Base-by-base conservation (phyloP, 176 grass and related monocot species). In the Oryza brachyantha region DNA sequence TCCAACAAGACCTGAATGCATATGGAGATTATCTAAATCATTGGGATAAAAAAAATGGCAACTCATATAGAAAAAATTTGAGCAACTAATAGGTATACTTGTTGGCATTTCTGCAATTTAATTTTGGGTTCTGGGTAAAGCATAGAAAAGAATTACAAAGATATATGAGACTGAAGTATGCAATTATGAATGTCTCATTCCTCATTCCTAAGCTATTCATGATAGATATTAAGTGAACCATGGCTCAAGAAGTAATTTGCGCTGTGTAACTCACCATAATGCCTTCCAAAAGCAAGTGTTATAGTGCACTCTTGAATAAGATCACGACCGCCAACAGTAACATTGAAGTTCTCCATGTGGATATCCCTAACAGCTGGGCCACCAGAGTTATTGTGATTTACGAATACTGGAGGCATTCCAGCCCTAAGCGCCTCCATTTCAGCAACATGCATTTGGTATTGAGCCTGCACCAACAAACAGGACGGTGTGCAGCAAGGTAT, bases 281-380 rank as follows among this genome's bases (percentile, higher is more conserved):
- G 95, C 66, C 89, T 94, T 86, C 95, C 95, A 82, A 80, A 90
- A 63, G 95, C 77, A 50, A 97, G 89, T 59, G 91, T 97, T 64
- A 97, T 38, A 72, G 87, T 86, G 68, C 81, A 85, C 66, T 97
- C 91, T 86, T 88, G 75, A 86, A 97, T 97, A 52, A 97, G 89
- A 92, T 94, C 95, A 41, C 87, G 91, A 13, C 95, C 95, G 43
- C 95, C 95, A 76, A 97, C 95, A 32, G 95, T 92, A 74, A 97
- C 80, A 26, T 70, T 90, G 78, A 97, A 97, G 61, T 97, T 97
- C 85, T 97, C 91, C 95, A 97, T 90, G 83, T 97, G 95, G 71
- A 97, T 94, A 91, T 97, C 95, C 80, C 95, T 91, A 77, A 94
- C 69, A 69, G 79, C 62, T 79, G 95, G 60, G 22, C 91, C 95